These are phyloP conservation scores for Arthonia radiata DNA, from an alignment of 495 filamentous ascomycete species.

Conservation along the genomic window DNA sequence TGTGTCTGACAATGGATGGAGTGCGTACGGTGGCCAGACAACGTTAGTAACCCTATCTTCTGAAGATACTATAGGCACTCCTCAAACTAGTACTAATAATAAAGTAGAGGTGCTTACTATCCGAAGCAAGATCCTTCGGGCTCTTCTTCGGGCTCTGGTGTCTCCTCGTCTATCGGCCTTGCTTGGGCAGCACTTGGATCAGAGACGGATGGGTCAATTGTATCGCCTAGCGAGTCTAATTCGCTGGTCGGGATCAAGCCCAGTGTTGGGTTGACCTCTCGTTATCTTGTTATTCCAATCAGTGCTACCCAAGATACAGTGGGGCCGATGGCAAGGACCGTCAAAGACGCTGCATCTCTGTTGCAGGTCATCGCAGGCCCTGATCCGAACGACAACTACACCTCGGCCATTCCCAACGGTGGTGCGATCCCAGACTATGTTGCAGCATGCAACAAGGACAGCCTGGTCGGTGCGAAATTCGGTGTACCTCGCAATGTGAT, in stretches of 20 bases:
- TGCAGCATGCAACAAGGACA: conserved; percentile 22
- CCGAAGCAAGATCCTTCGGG: conserved; percentile 27
- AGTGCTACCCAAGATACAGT: conserved; percentile 37
- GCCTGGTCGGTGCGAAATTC: conserved; percentile 23
- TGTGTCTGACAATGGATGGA: conserved; percentile 29
- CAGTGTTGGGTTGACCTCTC: conserved; percentile 40
- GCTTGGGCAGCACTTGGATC: conserved; percentile 24
- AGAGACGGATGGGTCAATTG: conserved; percentile 20
- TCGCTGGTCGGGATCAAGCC: conserved; percentile 36
- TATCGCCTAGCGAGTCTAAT: conserved; percentile 17
- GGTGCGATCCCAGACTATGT: conserved; percentile 22
- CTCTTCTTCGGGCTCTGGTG: conserved; percentile 26
- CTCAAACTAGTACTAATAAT: too few relatives aligned
- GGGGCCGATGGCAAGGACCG: conserved; percentile 36
- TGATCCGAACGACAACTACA: conserved; percentile 27
- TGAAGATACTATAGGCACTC: too few relatives aligned
- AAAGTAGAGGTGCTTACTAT: conserved; percentile 20
- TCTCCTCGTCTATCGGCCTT: conserved; percentile 23
- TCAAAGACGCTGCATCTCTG: conserved; percentile 41
- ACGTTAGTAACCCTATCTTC: not conserved
- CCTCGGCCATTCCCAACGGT: conserved; percentile 23
- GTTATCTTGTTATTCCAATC: conserved; percentile 35
- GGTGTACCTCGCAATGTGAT: conserved; percentile 27
- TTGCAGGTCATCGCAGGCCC: conserved; percentile 34
- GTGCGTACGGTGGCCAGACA: conserved; percentile 25